Conservation (phyloP, 2,329 filamentous ascomycete genomes). For the Aspergillus versicolor region DNA sequence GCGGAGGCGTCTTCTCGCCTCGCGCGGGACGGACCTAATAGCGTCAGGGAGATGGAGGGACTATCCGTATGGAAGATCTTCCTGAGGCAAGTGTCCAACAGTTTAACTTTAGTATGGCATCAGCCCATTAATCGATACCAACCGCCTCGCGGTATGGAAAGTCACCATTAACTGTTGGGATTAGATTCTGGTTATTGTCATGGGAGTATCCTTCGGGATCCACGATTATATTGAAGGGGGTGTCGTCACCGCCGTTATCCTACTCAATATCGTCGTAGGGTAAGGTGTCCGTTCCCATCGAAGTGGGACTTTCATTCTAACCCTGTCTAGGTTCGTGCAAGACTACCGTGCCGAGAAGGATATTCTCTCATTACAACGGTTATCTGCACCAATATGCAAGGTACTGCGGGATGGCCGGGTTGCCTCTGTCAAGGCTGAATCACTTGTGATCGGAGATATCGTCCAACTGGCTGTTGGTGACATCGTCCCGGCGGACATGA, state of each 20-base stretch:
- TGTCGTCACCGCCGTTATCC: slow-evolving; percentile 59
- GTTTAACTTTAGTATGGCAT: slow-evolving; percentile 62
- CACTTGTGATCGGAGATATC: slow-evolving; percentile 62
- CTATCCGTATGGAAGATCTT: slow-evolving; percentile 73
- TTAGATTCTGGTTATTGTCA: slow-evolving; percentile 72
- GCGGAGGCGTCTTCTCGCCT: slow-evolving; percentile 66
- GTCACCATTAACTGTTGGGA: slow-evolving; percentile 9
- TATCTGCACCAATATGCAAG: slow-evolving; percentile 57
- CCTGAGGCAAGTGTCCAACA: slow-evolving; percentile 74
- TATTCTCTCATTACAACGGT: slow-evolving; percentile 56
- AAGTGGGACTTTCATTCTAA: neutral
- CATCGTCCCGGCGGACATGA: slow-evolving; percentile 59
- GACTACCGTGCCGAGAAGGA: slow-evolving; percentile 62
- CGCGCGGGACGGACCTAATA: slow-evolving; percentile 66
- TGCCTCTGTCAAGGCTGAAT: slow-evolving; percentile 52
- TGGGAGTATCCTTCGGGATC: slow-evolving; percentile 61
- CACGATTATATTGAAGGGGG: slow-evolving; percentile 59
- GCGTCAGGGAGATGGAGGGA: slow-evolving; percentile 69
- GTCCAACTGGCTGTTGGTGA: slow-evolving; percentile 55
- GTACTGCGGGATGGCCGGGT: slow-evolving; percentile 58
- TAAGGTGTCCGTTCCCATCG: slow-evolving; percentile 12
- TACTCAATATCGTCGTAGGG: slow-evolving; percentile 58
- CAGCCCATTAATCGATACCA: neutral
- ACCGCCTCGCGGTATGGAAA: neutral
- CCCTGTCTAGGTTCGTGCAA: slow-evolving; percentile 49